Percentiles rank a stretch among this genome's conserved stretches.
phyloP scores from a whole-genome alignment of 257 asterid species.

The Nicotiana tabacum region DNA sequence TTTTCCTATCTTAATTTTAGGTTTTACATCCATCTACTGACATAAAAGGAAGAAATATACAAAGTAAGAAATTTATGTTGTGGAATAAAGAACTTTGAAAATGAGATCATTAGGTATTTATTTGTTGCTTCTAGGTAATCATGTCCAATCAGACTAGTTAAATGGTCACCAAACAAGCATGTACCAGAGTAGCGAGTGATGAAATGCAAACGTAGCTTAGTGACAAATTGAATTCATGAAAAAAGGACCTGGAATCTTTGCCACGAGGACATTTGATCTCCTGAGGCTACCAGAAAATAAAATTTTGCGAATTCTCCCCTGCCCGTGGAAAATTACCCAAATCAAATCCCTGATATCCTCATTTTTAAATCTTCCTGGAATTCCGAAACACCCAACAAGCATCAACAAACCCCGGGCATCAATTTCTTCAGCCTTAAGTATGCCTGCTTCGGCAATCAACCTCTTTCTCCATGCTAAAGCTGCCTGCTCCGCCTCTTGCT shows the following conservation, averaged over 20 bases:
- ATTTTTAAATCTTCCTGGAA: conserved; percentile 41
- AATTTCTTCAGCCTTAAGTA: conserved; percentile 41
- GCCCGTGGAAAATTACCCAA: no score
- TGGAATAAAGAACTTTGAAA: no score
- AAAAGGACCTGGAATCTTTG: conserved; percentile 51
- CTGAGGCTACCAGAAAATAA: conserved; percentile 20
- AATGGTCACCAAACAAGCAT: neutral
- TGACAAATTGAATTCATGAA: neutral
- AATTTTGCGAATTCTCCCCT: no score
- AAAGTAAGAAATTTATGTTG: no score
- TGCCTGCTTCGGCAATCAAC: conserved; percentile 68
- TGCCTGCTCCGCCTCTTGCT: conserved; percentile 51
- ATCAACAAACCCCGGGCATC: conserved; percentile 84
- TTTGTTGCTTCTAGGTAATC: neutral
- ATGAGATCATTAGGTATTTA: no score
- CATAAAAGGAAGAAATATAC: no score
- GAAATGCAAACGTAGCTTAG: neutral
- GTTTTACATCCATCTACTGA: no score
- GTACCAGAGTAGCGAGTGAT: neutral
- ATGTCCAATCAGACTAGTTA: neutral
- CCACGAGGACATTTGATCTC: conserved; percentile 48
- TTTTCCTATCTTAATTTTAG: no score
- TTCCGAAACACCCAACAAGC: conserved; percentile 66
- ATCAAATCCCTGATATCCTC: conserved; percentile 53
- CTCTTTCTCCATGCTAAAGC: conserved; percentile 78